phyloP scores from a whole-genome alignment of 768 basidiomycete species.

The Lepiota venenata region DNA sequence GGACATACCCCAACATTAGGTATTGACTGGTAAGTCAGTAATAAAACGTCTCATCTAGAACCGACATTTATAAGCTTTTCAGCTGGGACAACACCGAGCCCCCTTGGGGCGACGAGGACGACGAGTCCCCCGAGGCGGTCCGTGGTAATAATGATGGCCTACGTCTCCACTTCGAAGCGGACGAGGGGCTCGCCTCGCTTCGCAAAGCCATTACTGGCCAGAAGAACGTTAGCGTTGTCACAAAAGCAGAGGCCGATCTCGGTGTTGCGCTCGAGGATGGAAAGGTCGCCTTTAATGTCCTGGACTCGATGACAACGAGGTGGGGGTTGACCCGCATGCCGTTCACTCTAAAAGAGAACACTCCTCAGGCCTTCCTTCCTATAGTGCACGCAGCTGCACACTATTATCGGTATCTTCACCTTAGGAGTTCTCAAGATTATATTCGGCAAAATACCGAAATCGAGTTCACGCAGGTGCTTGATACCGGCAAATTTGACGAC shows the following conservation, averaged over 20 bases:
- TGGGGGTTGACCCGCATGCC: constrained; percentile 18
- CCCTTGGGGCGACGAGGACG: constrained; percentile 18
- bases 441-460: constrained; percentile 28
- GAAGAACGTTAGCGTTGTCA: constrained; percentile 15
- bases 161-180: constrained; percentile 21
- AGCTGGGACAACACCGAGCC: constrained; percentile 1
- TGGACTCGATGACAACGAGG: no score
- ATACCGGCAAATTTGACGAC: no score
- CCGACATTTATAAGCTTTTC: constrained; percentile 16
- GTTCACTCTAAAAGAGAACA: constrained; percentile 11
- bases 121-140: constrained; percentile 11
- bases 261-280: constrained; percentile 15
- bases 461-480: constrained; percentile 15
- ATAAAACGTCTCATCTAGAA: constrained; percentile 22
- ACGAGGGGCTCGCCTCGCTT: constrained; percentile 20
- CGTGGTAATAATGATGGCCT: constrained; percentile 11
- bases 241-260: constrained; percentile 16
- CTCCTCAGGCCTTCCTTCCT: constrained; percentile 16
- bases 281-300: constrained; percentile 19
- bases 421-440: constrained; percentile 14
- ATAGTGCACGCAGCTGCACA: constrained; percentile 18
- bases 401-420: constrained; percentile 26
- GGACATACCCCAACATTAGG: no score
- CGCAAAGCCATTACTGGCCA: constrained; percentile 15
- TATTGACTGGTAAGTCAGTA: background rate